Evolutionary conservation across 2,329 filamentous ascomycete species (phyloP).

Genomic region (Beauveria rudraprayagi): DNA sequence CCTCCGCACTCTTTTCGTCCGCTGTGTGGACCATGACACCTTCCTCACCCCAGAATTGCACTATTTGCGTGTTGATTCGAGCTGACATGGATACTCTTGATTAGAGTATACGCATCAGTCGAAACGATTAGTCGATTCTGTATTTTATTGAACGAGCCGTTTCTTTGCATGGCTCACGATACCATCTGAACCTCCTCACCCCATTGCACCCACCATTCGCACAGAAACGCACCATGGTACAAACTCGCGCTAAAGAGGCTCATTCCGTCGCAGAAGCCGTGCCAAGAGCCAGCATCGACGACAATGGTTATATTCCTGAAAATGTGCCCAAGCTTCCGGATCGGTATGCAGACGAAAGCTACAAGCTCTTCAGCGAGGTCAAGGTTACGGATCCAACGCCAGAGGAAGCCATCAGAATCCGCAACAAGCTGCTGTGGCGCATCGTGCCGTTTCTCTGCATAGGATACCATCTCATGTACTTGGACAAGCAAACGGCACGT

Average conservation of each 20-base stretch:
- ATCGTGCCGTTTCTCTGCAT: slow-evolving; percentile 31
- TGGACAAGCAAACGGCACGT: slow-evolving; percentile 30
- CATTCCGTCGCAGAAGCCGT: not conserved
- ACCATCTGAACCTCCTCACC: not conserved
- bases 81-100: not conserved
- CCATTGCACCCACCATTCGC: too few relatives aligned
- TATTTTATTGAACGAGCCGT: too few relatives aligned
- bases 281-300: not conserved
- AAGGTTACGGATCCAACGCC: slow-evolving; percentile 28
- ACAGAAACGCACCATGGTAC: not conserved
- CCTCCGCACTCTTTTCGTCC: too few relatives aligned
- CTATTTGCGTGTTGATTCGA: not conserved
- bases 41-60: not conserved
- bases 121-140: not conserved
- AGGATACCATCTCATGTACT: slow-evolving; percentile 32
- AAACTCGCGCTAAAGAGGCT: not conserved
- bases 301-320: not conserved
- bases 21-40: too few relatives aligned
- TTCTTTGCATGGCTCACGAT: not conserved
- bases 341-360: slow-evolving; percentile 33
- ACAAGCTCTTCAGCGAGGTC: slow-evolving; percentile 31
- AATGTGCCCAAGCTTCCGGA: slow-evolving; percentile 25
- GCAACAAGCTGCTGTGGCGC: slow-evolving; percentile 28
- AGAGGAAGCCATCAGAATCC: slow-evolving; percentile 23
- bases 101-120: not conserved